phyloP scores from a whole-genome alignment of 129 eudicot species.

The Apium graveolens region DNA sequence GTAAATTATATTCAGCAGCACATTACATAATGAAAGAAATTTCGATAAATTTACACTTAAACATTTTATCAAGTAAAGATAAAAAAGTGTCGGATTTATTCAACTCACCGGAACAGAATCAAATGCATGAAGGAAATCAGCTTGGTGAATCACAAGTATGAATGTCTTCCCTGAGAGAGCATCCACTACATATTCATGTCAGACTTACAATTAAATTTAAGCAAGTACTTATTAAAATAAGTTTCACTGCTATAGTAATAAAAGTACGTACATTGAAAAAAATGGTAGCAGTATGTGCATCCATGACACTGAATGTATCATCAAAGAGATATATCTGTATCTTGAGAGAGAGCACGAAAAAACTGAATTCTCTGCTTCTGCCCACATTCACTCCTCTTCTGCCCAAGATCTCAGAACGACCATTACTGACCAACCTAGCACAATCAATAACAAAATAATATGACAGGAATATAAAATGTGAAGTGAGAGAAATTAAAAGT shows the following conservation, averaged over 20 bases:
- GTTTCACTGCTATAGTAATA: background rate
- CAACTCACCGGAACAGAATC: constrained; percentile 74
- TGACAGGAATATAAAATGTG: too few species aligned
- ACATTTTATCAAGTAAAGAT: constrained; percentile 17
- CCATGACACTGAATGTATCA: constrained; percentile 99
- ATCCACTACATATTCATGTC: constrained; percentile 86
- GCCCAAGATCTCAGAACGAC: too few species aligned
- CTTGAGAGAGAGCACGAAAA: constrained; percentile 85
- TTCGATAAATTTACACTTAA: background rate
- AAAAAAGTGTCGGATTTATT: constrained; percentile 28
- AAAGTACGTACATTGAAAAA: constrained; percentile 52
- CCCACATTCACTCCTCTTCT: constrained; percentile 96
- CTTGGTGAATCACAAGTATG: constrained; percentile 96
- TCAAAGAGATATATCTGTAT: constrained; percentile 93
- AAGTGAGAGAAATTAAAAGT: too few species aligned
- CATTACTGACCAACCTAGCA: too few species aligned
- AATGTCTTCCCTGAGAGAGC: constrained; percentile 76
- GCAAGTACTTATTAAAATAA: background rate
- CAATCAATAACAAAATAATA: too few species aligned
- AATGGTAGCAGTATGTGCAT: constrained; percentile 90
- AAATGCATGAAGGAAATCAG: constrained; percentile 90
- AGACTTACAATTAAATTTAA: constrained; percentile 8
- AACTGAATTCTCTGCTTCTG: constrained; percentile 96
- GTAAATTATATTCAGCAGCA: background rate
- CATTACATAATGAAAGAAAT: background rate